Evolutionary conservation across 345 rosid genomes (phyloP).

Genomic region (Moricandia moricandioides): DNA sequence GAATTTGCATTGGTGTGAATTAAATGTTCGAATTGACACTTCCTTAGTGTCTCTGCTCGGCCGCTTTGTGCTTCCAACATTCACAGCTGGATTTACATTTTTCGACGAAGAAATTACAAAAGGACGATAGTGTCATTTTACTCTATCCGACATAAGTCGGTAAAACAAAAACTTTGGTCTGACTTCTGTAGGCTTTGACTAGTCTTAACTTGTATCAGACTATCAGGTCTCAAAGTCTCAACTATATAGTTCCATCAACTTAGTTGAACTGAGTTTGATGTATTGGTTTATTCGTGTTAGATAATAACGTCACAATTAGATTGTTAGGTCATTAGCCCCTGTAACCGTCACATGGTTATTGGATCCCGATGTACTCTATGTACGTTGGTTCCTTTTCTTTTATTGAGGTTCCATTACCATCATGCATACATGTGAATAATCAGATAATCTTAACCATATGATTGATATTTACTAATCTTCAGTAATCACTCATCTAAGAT

Average conservation of each 20-base stretch:
- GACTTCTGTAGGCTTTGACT: conserved; percentile 30
- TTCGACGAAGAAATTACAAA: conserved; percentile 1
- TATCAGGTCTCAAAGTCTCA: neutral
- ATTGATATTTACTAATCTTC: too few relatives aligned
- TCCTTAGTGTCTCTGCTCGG: conserved; percentile 32
- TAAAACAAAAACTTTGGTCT: conserved; percentile 31
- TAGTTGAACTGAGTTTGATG: neutral
- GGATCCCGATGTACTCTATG: conserved; percentile 18
- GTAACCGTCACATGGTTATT: conserved; percentile 9
- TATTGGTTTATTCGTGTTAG: neutral
- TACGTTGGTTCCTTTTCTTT: conserved; percentile 2
- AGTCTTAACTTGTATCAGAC: conserved; percentile 26
- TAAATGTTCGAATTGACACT: conserved; percentile 37
- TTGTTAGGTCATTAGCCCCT: neutral
- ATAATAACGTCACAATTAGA: neutral
- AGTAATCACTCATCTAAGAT: too few relatives aligned
- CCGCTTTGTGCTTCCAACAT: conserved; percentile 31
- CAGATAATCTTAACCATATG: too few relatives aligned
- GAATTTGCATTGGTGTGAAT: neutral
- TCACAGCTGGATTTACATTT: conserved; percentile 33
- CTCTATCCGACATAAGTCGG: conserved; percentile 36
- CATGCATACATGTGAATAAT: too few relatives aligned
- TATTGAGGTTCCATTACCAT: neutral
- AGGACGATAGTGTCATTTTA: neutral
- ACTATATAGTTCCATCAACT: neutral